Percentiles rank a stretch among this genome's conserved stretches.
Evolutionary conservation across 352 stramenopile species (phyloP).

Genomic region (Phytopythium sindhum): DNA sequence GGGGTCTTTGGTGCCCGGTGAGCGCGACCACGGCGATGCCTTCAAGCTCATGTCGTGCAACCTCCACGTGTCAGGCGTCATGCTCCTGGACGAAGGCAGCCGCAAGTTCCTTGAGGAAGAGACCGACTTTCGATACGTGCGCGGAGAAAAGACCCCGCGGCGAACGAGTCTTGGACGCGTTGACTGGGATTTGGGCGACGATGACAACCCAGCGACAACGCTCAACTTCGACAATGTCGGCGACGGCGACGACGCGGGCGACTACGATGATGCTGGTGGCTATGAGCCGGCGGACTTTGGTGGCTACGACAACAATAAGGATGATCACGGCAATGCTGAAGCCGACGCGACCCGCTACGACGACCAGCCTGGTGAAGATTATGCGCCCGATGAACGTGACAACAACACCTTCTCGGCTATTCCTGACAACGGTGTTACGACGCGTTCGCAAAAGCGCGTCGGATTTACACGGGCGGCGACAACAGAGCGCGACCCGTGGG

Average conservation of each 20-base stretch:
- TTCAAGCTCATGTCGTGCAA: constrained; percentile 85
- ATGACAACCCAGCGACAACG: constrained; percentile 19
- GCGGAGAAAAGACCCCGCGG: constrained; percentile 6
- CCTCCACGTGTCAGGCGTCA: constrained; percentile 61
- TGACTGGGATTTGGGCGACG: constrained; percentile 10
- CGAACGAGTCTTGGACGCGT: constrained; percentile 7
- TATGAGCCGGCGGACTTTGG: constrained; percentile 18
- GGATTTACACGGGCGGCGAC: neutral
- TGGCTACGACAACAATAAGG: neutral
- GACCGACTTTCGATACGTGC: constrained; percentile 6
- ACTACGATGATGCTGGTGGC: constrained; percentile 30
- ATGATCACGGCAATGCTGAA: constrained; percentile 4
- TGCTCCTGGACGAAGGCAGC: constrained; percentile 77
- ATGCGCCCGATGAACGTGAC: neutral
- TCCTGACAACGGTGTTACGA: neutral
- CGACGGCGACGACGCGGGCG: constrained; percentile 20
- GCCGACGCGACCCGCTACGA: neutral
- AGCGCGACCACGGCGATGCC: constrained; percentile 75
- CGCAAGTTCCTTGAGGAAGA: constrained; percentile 50
- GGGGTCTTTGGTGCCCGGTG: constrained; percentile 72
- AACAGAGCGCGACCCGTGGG: constrained; percentile 62
- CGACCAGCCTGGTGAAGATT: neutral
- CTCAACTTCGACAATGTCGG: constrained; percentile 51
- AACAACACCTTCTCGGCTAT: neutral
- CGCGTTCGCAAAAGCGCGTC: constrained; percentile 1